Base-by-base conservation (phyloP, 1,284 basidiomycete genomes). In the Puccinia horiana region DNA sequence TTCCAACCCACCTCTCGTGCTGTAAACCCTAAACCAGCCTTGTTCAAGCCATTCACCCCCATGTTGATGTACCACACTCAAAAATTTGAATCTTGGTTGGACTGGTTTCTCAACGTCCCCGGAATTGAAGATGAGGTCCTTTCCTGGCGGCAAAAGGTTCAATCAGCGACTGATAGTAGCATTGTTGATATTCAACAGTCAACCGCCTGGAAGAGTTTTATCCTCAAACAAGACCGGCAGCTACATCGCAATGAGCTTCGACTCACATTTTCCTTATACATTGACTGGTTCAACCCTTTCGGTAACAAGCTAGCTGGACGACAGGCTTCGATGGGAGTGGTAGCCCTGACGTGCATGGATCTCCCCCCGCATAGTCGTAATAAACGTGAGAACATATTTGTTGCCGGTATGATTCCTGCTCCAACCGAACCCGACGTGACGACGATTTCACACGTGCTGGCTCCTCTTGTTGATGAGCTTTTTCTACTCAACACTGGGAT, bases 261-360 rank as follows among this genome's bases (percentile, higher is more conserved):
- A 18, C 52, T 54, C 23, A 54, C 52, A 54, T 54, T 54, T 23
- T 54, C 52, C 8, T 18, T 54, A 6, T 54, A 23, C 20, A 23
- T 54, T 14, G 52, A 54, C n/a, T 63, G 61, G 32, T 63, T 20
- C 32, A 63, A 63, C 20, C 61, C 61, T 18, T 63, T 37, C 37
- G n/a, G 11, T 14, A 73, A 73, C 26, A 72, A 56, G 23, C 32
- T 52, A 3, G 44, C 52, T 42, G 69, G 78, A 20, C 35, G 29
- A 26, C 49, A 81, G 14, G 54, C 47, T 9, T 73, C 44, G 44
- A 61, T 81, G 69, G 78, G 78, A 9, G 32, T 58, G 29, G 9
- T 81, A 40, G 69, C 54, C 23, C 70, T 80, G 9, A 81, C 44
- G 12, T 81, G 69, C 54, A 32, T 79, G 26, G 56, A 79, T 40